Evolutionary conservation across 2,329 filamentous ascomycete genomes (phyloP), one percentile per base, ranked within the genome.

Genomic region (Pyricularia sp.): DNA sequence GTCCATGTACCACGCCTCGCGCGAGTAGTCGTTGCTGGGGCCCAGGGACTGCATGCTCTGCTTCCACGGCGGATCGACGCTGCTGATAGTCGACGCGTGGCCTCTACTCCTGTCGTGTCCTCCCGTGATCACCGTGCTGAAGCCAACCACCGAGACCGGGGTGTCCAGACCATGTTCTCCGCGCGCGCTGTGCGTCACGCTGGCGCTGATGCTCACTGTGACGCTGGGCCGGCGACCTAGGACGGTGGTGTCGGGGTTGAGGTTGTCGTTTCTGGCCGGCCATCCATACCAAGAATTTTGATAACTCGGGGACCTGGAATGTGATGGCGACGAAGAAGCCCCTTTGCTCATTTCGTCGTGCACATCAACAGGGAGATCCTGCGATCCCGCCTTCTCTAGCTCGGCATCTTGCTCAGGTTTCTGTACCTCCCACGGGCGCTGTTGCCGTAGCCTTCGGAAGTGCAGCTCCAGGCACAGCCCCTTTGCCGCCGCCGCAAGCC

Each of bases 391-490:
- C 7, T 49, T 19, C n/a, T 49, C 40, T 19, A 49, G 40, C 40
- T n/a, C 6, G 7, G 7, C 16, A 49, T 49, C 40, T n/a, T 6
- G 16, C 16, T 49, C 19, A 6, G 19, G 40, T 7, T 49, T 19
- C 40, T 49, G 40, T 19, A 19, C 40, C 66, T 79, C 78, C 78
- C 77, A 79, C 0, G 77, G 75, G 3, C 74, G 70, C 4, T 78
- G 65, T 44, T 76, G 72, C 10, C 78, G 73, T 61, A 66, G 68
- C 9, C 72, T 68, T 19, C 69, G 67, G 12, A 71, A 66, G 65
- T 77, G 71, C 9, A 79, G 66, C 19, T 74, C 65, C 6, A 78
- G 35, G 60, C 76, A 78, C 3, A 79, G 70, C 7, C 75, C 73
- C 60, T 74, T 73, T 55, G 72, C 68, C n/a, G 74, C 72, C 19